Percentiles rank a stretch among this genome's conserved stretches.
These are phyloP conservation scores for Phylloporus sp. DNA, from an alignment of 768 basidiomycete species.

Conservation along the genomic window DNA sequence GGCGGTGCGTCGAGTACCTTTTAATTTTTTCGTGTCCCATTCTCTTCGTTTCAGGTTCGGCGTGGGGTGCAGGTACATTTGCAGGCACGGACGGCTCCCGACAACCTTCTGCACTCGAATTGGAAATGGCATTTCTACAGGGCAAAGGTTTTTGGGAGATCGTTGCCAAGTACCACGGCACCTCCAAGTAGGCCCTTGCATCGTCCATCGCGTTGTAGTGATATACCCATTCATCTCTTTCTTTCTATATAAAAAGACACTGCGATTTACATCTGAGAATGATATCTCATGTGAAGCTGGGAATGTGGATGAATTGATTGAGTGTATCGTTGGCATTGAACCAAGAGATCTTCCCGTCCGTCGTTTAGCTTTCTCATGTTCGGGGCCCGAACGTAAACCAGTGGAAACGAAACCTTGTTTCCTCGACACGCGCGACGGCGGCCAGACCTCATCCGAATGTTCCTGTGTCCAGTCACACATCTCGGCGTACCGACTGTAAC, in stretches of 20 bases:
- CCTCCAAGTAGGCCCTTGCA: slow-evolving; percentile 10
- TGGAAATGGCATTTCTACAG: slow-evolving; percentile 54
- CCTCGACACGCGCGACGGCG: background rate
- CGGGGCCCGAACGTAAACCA: background rate
- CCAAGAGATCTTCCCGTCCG: background rate
- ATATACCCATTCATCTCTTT: background rate
- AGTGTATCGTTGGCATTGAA: background rate
- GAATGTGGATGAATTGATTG: background rate
- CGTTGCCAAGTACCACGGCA: slow-evolving; percentile 35
- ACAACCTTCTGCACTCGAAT: slow-evolving; percentile 54
- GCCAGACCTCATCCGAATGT: background rate
- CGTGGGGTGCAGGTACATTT: slow-evolving; percentile 79
- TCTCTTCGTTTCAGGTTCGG: slow-evolving; percentile 45
- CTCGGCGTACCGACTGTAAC: no score
- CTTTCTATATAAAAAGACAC: background rate
- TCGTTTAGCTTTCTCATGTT: background rate
- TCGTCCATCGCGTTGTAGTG: background rate
- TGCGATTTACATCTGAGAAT: background rate
- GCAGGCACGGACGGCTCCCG: slow-evolving; percentile 54
- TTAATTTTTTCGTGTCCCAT: background rate
- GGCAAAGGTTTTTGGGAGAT: slow-evolving; percentile 53
- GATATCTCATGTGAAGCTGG: background rate
- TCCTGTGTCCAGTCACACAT: background rate
- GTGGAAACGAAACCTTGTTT: background rate
- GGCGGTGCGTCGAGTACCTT: slow-evolving; percentile 35